Percentiles rank a stretch among this genome's conserved stretches.
Evolutionary conservation across 2,329 filamentous ascomycete species (phyloP).

Genomic region (Trichoderma brevicompactum): DNA sequence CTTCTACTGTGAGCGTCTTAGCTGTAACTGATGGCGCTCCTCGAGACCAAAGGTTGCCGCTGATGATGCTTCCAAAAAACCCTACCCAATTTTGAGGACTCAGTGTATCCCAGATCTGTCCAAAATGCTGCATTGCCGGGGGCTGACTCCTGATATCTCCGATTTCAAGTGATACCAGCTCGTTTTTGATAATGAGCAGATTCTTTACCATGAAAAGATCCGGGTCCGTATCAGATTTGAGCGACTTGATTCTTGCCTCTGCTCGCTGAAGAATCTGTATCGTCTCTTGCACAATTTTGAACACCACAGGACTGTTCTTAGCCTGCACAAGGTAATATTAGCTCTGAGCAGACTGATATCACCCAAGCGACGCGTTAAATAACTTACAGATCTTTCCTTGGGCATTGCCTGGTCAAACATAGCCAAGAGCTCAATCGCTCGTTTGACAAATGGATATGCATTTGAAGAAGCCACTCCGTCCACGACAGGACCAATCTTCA

Average conservation of each 20-base stretch:
- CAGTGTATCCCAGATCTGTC: slow-evolving; percentile 67
- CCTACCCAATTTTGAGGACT: slow-evolving; percentile 62
- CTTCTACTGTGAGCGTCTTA: slow-evolving; percentile 53
- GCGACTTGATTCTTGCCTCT: slow-evolving; percentile 69
- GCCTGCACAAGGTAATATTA: slow-evolving; percentile 35
- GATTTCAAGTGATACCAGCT: slow-evolving; percentile 95
- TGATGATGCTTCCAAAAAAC: slow-evolving; percentile 63
- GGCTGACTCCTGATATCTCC: slow-evolving; percentile 63
- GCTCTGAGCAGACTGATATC: not conserved
- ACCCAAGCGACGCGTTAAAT: too few species aligned
- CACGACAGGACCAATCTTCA: slow-evolving; percentile 56
- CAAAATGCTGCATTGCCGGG: slow-evolving; percentile 62
- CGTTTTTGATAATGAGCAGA: slow-evolving; percentile 91
- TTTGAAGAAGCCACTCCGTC: slow-evolving; percentile 59
- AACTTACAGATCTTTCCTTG: slow-evolving; percentile 63
- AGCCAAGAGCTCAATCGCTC: slow-evolving; percentile 60
- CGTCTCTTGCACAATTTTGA: slow-evolving; percentile 83
- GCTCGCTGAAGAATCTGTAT: slow-evolving; percentile 81
- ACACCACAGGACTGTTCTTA: slow-evolving; percentile 60
- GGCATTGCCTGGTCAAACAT: slow-evolving; percentile 69
- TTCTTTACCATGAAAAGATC: slow-evolving; percentile 96
- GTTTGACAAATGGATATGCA: slow-evolving; percentile 61
- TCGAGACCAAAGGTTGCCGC: slow-evolving; percentile 56
- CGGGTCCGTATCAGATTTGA: slow-evolving; percentile 66
- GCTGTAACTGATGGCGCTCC: slow-evolving; percentile 43